phyloP scores from a whole-genome alignment of 495 filamentous ascomycete species.

The Lophiostoma macrostomum region DNA sequence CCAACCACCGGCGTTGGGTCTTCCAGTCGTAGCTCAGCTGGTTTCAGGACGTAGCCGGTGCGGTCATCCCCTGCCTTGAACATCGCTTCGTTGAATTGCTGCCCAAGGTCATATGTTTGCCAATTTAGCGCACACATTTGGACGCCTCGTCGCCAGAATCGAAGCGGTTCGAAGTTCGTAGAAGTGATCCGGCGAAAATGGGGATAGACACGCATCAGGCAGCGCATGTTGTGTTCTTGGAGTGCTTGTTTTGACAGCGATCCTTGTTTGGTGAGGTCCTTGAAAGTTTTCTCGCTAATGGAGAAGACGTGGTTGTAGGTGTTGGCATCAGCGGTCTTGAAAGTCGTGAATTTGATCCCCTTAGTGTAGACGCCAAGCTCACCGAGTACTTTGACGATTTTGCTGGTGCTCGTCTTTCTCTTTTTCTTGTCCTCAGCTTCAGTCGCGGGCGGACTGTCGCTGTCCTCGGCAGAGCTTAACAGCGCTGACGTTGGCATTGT shows the following conservation, averaged over 20 bases:
- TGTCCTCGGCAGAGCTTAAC: slow-evolving; percentile 63
- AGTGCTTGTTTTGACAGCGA: slow-evolving; percentile 66
- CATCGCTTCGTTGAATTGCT: slow-evolving; percentile 97
- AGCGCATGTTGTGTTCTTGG: slow-evolving; percentile 82
- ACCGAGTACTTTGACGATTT: slow-evolving; percentile 79
- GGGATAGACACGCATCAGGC: slow-evolving; percentile 92
- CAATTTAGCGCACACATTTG: slow-evolving; percentile 97
- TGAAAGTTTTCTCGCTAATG: slow-evolving; percentile 80
- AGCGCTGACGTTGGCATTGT: slow-evolving; percentile 53
- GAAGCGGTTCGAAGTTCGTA: slow-evolving; percentile 86
- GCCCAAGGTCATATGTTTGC: slow-evolving; percentile 93
- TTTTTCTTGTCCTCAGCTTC: slow-evolving; percentile 45
- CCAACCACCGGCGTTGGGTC: slow-evolving; percentile 39
- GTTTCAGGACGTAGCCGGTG: slow-evolving; percentile 91
- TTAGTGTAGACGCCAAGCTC: slow-evolving; percentile 84
- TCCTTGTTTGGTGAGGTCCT: slow-evolving; percentile 63
- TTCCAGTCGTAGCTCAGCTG: slow-evolving; percentile 67
- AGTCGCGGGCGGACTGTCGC: slow-evolving; percentile 48
- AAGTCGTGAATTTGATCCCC: slow-evolving; percentile 79
- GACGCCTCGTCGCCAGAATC: slow-evolving; percentile 90
- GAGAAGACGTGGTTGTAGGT: slow-evolving; percentile 91
- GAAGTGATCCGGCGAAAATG: slow-evolving; percentile 74
- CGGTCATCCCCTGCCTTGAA: slow-evolving; percentile 88
- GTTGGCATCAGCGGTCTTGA: slow-evolving; percentile 71
- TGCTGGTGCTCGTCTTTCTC: slow-evolving; percentile 69